Percentiles rank a stretch among this genome's conserved stretches.
phyloP scores from a whole-genome alignment of 768 basidiomycete species.

The Clitopilus passeckerianus region DNA sequence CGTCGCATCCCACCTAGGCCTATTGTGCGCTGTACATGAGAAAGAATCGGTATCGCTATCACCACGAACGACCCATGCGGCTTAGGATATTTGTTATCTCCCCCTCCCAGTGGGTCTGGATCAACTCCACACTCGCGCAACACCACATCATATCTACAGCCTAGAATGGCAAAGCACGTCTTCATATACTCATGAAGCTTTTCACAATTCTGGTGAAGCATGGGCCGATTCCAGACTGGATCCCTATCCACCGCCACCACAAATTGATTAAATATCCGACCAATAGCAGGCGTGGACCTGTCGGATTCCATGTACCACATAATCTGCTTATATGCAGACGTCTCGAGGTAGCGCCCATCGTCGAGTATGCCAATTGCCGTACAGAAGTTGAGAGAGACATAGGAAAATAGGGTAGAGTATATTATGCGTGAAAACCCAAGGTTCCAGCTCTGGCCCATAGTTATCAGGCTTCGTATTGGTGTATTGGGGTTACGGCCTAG shows the following conservation, averaged over 20 bases:
- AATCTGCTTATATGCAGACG: conserved; percentile 9
- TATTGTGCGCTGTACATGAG: too few species aligned
- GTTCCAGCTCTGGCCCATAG: conserved; percentile 18
- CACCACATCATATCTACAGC: conserved; percentile 32
- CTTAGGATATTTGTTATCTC: too few species aligned
- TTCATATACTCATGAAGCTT: conserved; percentile 28
- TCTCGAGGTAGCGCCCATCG: conserved; percentile 19
- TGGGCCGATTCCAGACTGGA: neutral
- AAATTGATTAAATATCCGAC: neutral
- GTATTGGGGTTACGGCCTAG: conserved; percentile 30
- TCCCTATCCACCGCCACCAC: neutral
- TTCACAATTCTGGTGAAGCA: conserved; percentile 14
- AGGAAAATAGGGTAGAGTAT: conserved; percentile 23
- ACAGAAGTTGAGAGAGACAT: conserved; percentile 31
- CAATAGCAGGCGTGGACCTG: neutral
- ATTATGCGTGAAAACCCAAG: conserved; percentile 26
- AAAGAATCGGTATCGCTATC: too few species aligned
- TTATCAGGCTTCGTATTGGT: conserved; percentile 19
- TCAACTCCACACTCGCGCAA: conserved; percentile 27
- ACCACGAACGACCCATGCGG: too few species aligned
- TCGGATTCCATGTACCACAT: neutral
- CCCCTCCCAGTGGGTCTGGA: conserved; percentile 23
- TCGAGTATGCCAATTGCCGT: conserved; percentile 21
- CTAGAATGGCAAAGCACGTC: conserved; percentile 25
- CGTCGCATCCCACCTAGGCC: too few species aligned